Evolutionary conservation across 2,329 filamentous ascomycete species (phyloP).

Genomic region (Didymosphaeria variabile): DNA sequence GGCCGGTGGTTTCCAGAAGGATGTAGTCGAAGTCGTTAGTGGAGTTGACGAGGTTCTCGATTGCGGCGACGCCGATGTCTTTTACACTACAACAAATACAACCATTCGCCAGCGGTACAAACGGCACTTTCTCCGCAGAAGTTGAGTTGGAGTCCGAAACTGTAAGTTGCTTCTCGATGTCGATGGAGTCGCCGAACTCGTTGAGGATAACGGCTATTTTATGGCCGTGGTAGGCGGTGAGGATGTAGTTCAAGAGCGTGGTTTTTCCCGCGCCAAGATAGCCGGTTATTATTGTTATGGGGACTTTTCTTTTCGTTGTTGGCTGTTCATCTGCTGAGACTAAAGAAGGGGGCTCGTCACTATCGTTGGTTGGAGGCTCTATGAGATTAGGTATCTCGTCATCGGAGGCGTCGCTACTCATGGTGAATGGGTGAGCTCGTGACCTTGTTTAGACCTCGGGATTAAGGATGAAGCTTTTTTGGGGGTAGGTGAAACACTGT

Average conservation of each 20-base stretch:
- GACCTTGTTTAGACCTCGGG: not conserved
- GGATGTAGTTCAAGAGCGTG: slow-evolving; percentile 92
- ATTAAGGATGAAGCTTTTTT: too few species aligned
- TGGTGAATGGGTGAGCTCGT: slow-evolving; percentile 13
- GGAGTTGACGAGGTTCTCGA: slow-evolving; percentile 94
- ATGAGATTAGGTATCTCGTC: slow-evolving; percentile 61
- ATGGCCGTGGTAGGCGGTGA: slow-evolving; percentile 94
- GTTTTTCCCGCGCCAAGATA: slow-evolving; percentile 97
- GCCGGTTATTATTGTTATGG: slow-evolving; percentile 86
- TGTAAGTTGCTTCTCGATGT: slow-evolving; percentile 95
- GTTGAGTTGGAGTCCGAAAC: slow-evolving; percentile 65
- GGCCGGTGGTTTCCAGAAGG: slow-evolving; percentile 91
- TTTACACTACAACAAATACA: slow-evolving; percentile 99
- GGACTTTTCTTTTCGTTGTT: slow-evolving; percentile 69
- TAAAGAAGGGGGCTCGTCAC: slow-evolving; percentile 35
- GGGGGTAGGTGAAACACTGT: not conserved
- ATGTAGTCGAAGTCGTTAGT: slow-evolving; percentile 97
- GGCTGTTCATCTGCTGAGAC: slow-evolving; percentile 57
- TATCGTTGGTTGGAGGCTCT: slow-evolving; percentile 52
- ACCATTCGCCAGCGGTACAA: slow-evolving; percentile 94
- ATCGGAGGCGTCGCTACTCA: slow-evolving; percentile 37
- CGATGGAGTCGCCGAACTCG: slow-evolving; percentile 68
- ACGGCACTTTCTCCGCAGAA: slow-evolving; percentile 54
- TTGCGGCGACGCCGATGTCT: slow-evolving; percentile 92
- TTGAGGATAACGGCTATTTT: slow-evolving; percentile 88